Percentiles rank a stretch among this genome's conserved stretches.
Evolutionary conservation across 1,139 yeast genomes (phyloP).

Genomic region (Sugiyamaella grinbergsii): DNA sequence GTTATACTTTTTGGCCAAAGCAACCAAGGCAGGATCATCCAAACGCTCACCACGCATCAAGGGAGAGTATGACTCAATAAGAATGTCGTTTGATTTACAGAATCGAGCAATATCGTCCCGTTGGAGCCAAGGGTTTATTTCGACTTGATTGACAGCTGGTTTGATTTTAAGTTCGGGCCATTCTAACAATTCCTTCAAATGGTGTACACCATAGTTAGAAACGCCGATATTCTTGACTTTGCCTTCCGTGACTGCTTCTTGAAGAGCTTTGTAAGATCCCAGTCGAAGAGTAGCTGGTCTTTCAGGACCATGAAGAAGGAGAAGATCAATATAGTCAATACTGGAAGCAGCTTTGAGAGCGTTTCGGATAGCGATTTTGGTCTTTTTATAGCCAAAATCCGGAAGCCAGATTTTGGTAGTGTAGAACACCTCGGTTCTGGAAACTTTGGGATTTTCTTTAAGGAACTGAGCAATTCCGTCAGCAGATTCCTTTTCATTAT

Average conservation of each 20-base stretch:
- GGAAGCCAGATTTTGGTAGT: conserved; percentile 42
- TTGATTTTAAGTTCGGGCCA: conserved; percentile 45
- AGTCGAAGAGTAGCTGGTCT: conserved; percentile 37
- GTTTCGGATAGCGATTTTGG: conserved; percentile 39
- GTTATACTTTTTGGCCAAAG: conserved; percentile 40
- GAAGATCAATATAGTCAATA: conserved; percentile 52
- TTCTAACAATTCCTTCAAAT: conserved; percentile 44
- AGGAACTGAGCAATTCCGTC: conserved; percentile 42
- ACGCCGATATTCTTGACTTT: conserved; percentile 47
- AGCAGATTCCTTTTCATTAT: conserved; percentile 44
- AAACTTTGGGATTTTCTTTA: conserved; percentile 50
- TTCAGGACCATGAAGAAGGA: conserved; percentile 46
- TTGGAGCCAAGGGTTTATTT: conserved; percentile 62
- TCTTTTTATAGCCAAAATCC: conserved; percentile 18
- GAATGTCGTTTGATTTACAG: conserved; percentile 53
- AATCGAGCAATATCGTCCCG: conserved; percentile 56
- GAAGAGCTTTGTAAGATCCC: conserved; percentile 48
- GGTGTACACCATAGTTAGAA: conserved; percentile 48
- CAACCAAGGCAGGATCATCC: conserved; percentile 30
- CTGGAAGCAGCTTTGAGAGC: conserved; percentile 54
- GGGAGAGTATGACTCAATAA: conserved; percentile 72
- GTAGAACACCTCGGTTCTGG: conserved; percentile 43
- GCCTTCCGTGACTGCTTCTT: conserved; percentile 45
- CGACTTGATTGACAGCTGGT: conserved; percentile 57
- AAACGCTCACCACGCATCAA: conserved; percentile 63